phyloP scores from a whole-genome alignment of 495 filamentous ascomycete species.

The Xylona heveae region DNA sequence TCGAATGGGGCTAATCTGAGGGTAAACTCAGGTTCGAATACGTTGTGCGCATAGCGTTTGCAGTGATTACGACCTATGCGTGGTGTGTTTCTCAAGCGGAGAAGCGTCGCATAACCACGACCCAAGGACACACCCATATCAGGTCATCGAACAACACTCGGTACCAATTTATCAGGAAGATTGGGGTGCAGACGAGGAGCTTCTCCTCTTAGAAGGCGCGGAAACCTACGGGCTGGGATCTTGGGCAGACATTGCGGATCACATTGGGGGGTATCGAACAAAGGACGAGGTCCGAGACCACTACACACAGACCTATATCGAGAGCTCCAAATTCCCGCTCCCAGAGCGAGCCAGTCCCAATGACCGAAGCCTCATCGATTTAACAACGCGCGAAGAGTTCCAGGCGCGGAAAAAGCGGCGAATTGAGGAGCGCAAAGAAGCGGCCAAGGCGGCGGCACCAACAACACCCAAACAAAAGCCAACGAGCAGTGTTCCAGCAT shows the following conservation, averaged over 20 bases:
- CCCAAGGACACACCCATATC: constrained; percentile 63
- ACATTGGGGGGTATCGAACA: constrained; percentile 82
- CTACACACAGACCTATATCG: constrained; percentile 71
- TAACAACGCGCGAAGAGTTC: constrained; percentile 77
- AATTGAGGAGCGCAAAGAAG: constrained; percentile 83
- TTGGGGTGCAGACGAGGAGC: constrained; percentile 95
- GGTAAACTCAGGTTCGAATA: constrained; percentile 55
- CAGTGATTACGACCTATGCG: constrained; percentile 91
- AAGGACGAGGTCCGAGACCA: constrained; percentile 93
- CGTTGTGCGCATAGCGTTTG: constrained; percentile 67
- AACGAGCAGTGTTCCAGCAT: constrained; percentile 78
- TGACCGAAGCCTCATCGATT: constrained; percentile 52
- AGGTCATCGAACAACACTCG: constrained; percentile 94
- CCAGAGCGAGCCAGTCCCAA: constrained; percentile 64
- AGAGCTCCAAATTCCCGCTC: constrained; percentile 66
- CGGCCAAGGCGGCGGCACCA: constrained; percentile 61
- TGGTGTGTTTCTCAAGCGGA: constrained; percentile 77
- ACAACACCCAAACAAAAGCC: constrained; percentile 86
- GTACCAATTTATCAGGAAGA: constrained; percentile 88
- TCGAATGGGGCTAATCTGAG: neutral
- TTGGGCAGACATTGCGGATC: constrained; percentile 95
- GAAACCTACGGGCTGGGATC: constrained; percentile 94
- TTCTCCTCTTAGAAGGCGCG: constrained; percentile 81
- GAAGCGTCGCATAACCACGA: constrained; percentile 60
- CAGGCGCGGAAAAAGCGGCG: constrained; percentile 83